A percentile compares a stretch with the other conserved stretches of the same genome.
These are phyloP conservation scores for Colletotrichum sp. DNA, from an alignment of 2,329 filamentous ascomycete species.

Conservation along the genomic window DNA sequence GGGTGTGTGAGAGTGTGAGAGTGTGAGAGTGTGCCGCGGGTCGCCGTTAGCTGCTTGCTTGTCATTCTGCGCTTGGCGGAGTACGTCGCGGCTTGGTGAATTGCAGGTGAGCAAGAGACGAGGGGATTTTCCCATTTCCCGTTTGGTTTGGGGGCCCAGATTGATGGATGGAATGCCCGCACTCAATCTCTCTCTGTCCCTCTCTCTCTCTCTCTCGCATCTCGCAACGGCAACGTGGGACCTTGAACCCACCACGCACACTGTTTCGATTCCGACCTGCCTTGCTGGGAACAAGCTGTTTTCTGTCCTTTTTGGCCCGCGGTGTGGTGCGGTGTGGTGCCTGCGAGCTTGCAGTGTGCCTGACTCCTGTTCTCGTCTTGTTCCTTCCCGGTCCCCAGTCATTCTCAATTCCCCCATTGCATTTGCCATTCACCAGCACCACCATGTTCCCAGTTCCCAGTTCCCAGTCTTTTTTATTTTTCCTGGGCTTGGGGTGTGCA, in stretches of 20 bases:
- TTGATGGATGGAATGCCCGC: background rate
- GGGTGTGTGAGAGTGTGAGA: background rate
- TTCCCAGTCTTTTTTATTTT: background rate
- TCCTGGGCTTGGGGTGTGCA: background rate
- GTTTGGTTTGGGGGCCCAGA: background rate
- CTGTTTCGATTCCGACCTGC: constrained; percentile 19
- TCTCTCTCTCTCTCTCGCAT: background rate
- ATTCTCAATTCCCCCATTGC: background rate
- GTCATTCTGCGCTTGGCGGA: background rate
- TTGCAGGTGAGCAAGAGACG: background rate
- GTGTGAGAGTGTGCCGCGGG: background rate
- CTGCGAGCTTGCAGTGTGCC: background rate
- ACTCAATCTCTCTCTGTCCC: background rate
- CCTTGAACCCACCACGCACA: background rate
- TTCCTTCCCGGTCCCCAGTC: background rate
- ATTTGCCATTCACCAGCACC: background rate
- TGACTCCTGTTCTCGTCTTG: background rate
- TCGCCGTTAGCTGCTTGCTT: background rate
- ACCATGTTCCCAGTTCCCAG: background rate
- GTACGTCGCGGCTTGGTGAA: background rate
- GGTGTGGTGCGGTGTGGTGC: background rate
- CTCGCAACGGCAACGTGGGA: background rate
- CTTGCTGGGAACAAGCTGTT: constrained; percentile 3
- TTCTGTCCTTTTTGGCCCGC: background rate
- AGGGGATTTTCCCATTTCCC: background rate